Evolutionary conservation across 2,329 filamentous ascomycete species (phyloP), one percentile per base, ranked within the genome.

Genomic region (Colletotrichum paranaense): DNA sequence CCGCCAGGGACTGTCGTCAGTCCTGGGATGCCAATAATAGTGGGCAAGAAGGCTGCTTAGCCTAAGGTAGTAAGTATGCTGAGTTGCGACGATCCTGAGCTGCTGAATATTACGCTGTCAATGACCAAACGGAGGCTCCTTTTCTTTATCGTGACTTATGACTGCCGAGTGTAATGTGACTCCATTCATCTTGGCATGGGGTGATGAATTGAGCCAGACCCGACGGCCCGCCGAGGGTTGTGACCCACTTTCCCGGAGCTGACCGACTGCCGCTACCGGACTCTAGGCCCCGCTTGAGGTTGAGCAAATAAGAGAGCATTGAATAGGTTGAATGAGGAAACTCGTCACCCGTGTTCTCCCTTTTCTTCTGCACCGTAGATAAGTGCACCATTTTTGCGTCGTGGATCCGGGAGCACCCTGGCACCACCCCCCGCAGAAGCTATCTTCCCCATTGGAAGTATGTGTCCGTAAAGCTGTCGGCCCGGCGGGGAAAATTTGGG

Each of bases 1-100:
- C 46, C 60, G 5, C 46, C 60, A n/a, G 60, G 60, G n/a, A 63
- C 46, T 35, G 46, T 63, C 26, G 60, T 63, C 26, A 35, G 26
- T 11, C 60, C 60, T 4, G 60, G 60, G 3, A 35, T 46, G 63
- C 63, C 26, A 58, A 63, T 63, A 2, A 7, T 63, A 16, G n/a
- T 63, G 6, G 28, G 59, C 26, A 42, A 49, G 19, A 62, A 49
- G n/a, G 59, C 24, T 5, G 14, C 16, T 22, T 62, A 62, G 32
- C 11, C 22, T 11, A 26, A 26, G 26, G 26, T 26, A 14, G 11
- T 35, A 11, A 3, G 12, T 26, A 14, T 8, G 19, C 22, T 3
- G 35, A 16, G 24, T 22, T n/a, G 24, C 8, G 14, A 49, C 7
- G 19, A 49, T 49, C 19, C 5, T 49, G 16, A 11, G 16, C 42